phyloP scores from a whole-genome alignment of 345 rosid species.

The Eucalyptus regnans region DNA sequence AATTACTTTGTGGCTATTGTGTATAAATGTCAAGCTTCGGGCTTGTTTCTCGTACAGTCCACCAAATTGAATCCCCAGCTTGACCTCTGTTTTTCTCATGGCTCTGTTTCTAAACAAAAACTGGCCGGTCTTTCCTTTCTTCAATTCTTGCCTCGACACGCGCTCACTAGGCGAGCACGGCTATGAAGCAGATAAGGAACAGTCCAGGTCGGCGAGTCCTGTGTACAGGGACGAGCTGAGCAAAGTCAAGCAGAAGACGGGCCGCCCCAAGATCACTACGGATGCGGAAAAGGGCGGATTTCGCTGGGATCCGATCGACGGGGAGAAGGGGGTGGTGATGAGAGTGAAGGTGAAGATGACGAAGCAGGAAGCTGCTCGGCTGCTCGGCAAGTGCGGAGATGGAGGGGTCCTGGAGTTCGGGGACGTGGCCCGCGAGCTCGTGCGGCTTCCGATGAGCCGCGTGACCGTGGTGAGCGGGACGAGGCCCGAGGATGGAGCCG shows the following conservation, averaged over 20 bases:
- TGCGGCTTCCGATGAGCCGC: constrained; percentile 25
- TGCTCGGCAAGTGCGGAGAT: constrained; percentile 33
- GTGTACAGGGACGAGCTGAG: constrained; percentile 15
- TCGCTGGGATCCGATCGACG: neutral
- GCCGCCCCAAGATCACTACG: constrained; percentile 1
- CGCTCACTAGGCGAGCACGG: neutral
- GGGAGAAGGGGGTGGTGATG: constrained; percentile 1
- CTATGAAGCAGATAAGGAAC: neutral
- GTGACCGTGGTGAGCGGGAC: neutral
- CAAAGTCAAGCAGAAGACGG: neutral
- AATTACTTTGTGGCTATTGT: neutral
- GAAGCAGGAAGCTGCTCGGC: constrained; percentile 33
- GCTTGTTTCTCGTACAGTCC: neutral
- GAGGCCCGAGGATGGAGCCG: neutral
- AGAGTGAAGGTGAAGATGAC: constrained; percentile 68
- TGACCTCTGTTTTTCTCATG: neutral
- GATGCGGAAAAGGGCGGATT: neutral
- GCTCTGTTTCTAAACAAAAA: neutral
- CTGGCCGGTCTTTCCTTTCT: neutral
- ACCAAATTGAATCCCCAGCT: neutral
- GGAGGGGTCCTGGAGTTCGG: constrained; percentile 37
- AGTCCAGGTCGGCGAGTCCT: neutral
- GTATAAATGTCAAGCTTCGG: neutral
- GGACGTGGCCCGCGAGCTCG: constrained; percentile 36
- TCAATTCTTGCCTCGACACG: neutral